A percentile compares a stretch with the other conserved stretches of the same genome.
Evolutionary conservation across 331 rosid genomes (phyloP).

Genomic region (Pyrus hybrid): DNA sequence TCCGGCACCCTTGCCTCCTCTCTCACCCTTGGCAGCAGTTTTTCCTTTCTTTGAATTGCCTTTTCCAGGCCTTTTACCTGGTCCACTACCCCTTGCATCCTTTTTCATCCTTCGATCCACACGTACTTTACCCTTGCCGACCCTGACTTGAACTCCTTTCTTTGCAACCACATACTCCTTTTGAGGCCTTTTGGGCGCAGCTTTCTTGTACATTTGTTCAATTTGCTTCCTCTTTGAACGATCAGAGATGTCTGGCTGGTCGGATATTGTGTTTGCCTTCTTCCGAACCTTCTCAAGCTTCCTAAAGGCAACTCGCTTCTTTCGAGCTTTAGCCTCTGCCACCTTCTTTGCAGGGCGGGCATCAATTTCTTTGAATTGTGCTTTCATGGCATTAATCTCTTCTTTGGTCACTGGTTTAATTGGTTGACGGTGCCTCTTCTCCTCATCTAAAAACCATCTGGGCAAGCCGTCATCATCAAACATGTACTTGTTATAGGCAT

Average conservation of each 20-base stretch:
- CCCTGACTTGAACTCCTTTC: constrained; percentile 85
- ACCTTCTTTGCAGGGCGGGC: constrained; percentile 92
- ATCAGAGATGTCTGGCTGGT: constrained; percentile 78
- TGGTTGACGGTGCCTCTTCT: constrained; percentile 59
- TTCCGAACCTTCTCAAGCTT: constrained; percentile 84
- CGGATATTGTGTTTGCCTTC: constrained; percentile 88
- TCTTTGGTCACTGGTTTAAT: constrained; percentile 74
- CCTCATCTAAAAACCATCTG: constrained; percentile 83
- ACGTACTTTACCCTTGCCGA: constrained; percentile 71
- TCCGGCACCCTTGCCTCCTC: constrained; percentile 56
- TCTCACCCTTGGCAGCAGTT: constrained; percentile 33
- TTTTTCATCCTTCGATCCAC: constrained; percentile 92
- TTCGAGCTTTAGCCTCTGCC: constrained; percentile 82
- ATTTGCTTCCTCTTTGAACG: constrained; percentile 84
- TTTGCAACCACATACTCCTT: constrained; percentile 92
- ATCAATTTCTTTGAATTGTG: constrained; percentile 77
- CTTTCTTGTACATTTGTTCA: constrained; percentile 64
- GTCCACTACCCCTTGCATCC: constrained; percentile 52
- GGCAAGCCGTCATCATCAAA: constrained; percentile 75
- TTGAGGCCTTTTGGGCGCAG: constrained; percentile 59
- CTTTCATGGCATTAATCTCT: constrained; percentile 73
- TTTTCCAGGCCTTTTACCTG: constrained; percentile 40
- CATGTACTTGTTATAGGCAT: constrained; percentile 75
- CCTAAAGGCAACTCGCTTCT: constrained; percentile 72
- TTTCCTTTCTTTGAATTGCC: constrained; percentile 53